Base-by-base conservation (phyloP, 805 yeast species). In the Teunomyces gatunensis region DNA sequence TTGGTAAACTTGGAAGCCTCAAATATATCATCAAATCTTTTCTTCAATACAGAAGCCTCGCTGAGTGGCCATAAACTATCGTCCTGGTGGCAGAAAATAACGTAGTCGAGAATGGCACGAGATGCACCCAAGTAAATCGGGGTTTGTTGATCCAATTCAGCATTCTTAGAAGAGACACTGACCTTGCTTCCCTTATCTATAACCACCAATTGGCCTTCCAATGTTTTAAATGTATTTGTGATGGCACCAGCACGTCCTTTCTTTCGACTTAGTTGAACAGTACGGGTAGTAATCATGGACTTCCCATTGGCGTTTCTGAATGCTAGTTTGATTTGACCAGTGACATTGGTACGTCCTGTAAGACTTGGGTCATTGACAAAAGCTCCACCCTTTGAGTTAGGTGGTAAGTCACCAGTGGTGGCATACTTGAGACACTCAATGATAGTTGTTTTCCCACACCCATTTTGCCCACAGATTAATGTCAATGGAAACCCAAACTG, bases 31-130 rank as follows among this genome's bases (percentile, higher is more conserved):
- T 94, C 99, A 58, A 94, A 95, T 45, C 92, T 79, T 67, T 91
- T 91, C 67, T 94, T 95, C 61, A 94, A 75, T 10, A 78, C 78
- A 2, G 96, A 77, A 1, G 99, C 95, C 65, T 94, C 99, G 55
- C 91, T 81, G 42, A 94, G 73, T 1, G 99, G 99, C 99, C 99
- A 94, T 25, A 89, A 67, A 56, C 92, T 84, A 50, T 94, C 99
- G 59, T 94, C 99, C 64, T 94, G 99, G 60, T 94, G 99, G 60
- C 99, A 92, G 67, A 94, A 94, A 1, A 92, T 84, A 36, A 94
- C 99, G 62, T 89, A 89, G 54, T 92, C 96, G 44, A 94, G 68
- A 46, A 94, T 81, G 0, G 98, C 87, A 49, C 81, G 80, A 0
- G 96, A 87, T 0, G 91, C 96, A 5, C 99, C 99, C 47, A 94